Evolutionary conservation across 495 filamentous ascomycete genomes (phyloP), one percentile per base, ranked within the genome.

Genomic region (Letharia lupina): DNA sequence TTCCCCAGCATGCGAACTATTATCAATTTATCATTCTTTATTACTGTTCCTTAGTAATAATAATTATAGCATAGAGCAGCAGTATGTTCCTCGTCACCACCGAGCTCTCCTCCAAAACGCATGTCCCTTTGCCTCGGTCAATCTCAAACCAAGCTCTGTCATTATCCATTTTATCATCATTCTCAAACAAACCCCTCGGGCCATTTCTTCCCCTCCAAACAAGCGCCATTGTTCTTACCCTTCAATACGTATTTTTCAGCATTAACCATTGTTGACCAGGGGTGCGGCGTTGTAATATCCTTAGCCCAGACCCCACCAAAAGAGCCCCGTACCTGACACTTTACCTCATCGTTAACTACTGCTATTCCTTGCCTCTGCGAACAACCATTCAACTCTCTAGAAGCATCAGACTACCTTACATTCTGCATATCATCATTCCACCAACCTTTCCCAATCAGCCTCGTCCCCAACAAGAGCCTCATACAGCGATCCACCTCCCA

Each of bases 251-350:
- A 28, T 0, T 57, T 3, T 33, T 57, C 54, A 35, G 37, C 8
- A 3, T 20, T n/a, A n/a, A n/a, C n/a, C n/a, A n/a, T n/a, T n/a
- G n/a, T n/a, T 37, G 54, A 18, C 33, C 15, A 20, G 52, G 31
- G 54, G 15, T 37, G 15, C 54, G 2, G 54, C 33, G 31, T 57
- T 37, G 54, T 9, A 57, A 57, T 33, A 1, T 37, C 54, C 33
- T 37, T 57, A 57, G 54, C 54, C 5, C 33, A 57, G 6, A 57
- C 54, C 54, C 54, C 54, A 20, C 54, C 54, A 57, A 37, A 57
- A 11, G 15, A 6, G 0, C 52, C 52, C 52, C 28, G 52, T 56
- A 13, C 52, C 52, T 56, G 52, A 56, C 28, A 33, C 28, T 33
- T 35, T 8, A 37, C 10, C 15, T 28, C 54, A 20, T 57, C 54